Evolutionary conservation across 2,329 filamentous ascomycete species (phyloP).

Genomic region (Coniochaeta hoffmannii): DNA sequence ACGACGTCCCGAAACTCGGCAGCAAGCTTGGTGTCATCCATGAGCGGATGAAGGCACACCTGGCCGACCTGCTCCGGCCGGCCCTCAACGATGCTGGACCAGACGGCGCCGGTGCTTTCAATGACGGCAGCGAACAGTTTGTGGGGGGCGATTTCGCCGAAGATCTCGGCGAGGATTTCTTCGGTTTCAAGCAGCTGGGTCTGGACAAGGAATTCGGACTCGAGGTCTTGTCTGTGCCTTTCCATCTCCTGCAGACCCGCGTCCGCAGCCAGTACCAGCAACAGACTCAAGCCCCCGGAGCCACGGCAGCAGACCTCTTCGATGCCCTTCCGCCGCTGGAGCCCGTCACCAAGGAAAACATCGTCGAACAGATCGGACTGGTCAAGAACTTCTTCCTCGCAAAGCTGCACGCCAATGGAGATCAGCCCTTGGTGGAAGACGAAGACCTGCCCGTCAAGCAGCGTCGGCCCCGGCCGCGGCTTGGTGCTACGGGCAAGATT

Average conservation of each 20-base stretch:
- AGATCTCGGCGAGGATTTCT: constrained; percentile 97
- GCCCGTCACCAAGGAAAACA: constrained; percentile 69
- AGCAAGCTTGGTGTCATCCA: constrained; percentile 77
- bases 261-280: constrained; percentile 80
- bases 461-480: constrained; percentile 60
- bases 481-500: constrained; percentile 73
- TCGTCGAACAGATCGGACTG: constrained; percentile 76
- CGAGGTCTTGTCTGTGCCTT: constrained; percentile 79
- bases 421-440: constrained; percentile 83
- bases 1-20: constrained; percentile 83
- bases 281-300: constrained; percentile 56
- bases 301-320: constrained; percentile 55
- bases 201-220: constrained; percentile 86
- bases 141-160: constrained; percentile 95
- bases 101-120: constrained; percentile 86
- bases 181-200: constrained; percentile 92
- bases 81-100: constrained; percentile 72
- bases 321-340: constrained; percentile 63
- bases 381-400: constrained; percentile 86
- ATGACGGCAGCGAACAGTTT: constrained; percentile 95
- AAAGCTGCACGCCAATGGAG: constrained; percentile 77
- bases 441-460: constrained; percentile 93
- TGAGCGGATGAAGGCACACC: constrained; percentile 87
- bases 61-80: constrained; percentile 87
- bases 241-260: constrained; percentile 88